These are phyloP conservation scores for Secale cereale DNA, from an alignment of 176 grass and related monocot species.

Conservation along the genomic window DNA sequence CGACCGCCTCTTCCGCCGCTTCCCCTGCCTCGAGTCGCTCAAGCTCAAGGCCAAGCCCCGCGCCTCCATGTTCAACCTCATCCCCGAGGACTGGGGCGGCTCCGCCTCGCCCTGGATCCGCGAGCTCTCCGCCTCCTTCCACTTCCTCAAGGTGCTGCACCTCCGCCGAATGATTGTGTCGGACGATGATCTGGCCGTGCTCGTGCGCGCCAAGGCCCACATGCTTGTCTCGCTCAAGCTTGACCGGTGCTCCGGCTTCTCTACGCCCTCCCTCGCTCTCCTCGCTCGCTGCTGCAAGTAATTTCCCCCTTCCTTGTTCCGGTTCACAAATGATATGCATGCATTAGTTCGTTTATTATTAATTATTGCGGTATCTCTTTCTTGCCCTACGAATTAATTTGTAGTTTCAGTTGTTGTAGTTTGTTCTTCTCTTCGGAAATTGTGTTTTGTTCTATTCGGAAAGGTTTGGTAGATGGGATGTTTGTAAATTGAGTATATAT, in stretches of 20 bases:
- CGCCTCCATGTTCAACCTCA: slow-evolving; percentile 97
- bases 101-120: slow-evolving; percentile 71
- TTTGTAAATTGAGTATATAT: background rate
- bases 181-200: slow-evolving; percentile 54
- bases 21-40: slow-evolving; percentile 83
- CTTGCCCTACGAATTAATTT: background rate
- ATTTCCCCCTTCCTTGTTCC: background rate
- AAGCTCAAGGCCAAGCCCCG: slow-evolving; percentile 93
- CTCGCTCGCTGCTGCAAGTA: slow-evolving; percentile 77
- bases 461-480: background rate
- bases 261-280: slow-evolving; percentile 61
- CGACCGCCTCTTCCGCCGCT: slow-evolving; percentile 56
- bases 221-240: slow-evolving; percentile 81
- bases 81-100: slow-evolving; percentile 87
- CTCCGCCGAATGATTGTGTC: slow-evolving; percentile 80
- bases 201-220: slow-evolving; percentile 58
- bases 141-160: slow-evolving; percentile 75
- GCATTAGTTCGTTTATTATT: background rate
- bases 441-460: background rate
- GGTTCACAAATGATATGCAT: background rate
- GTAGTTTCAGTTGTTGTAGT: background rate
- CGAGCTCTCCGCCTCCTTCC: slow-evolving; percentile 59
- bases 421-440: background rate
- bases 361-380: background rate
- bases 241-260: slow-evolving; percentile 93